phyloP scores from a whole-genome alignment of 2,329 filamentous ascomycete genomes.

The Venturia effusa region DNA sequence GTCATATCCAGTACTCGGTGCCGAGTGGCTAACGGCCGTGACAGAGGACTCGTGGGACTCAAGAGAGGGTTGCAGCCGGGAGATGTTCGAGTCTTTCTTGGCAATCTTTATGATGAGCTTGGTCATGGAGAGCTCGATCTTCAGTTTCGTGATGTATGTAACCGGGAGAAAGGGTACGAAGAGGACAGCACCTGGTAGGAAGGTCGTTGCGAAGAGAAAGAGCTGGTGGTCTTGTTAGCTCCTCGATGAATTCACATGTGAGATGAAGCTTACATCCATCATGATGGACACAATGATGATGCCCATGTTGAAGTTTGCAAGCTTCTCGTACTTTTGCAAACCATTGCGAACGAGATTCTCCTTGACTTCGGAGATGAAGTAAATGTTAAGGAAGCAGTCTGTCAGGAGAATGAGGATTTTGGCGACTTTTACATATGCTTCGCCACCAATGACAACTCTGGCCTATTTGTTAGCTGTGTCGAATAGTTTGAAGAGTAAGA shows the following conservation, averaged over 20 bases:
- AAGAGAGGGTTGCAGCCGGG: background rate
- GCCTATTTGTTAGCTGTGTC: background rate
- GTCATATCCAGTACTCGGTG: background rate
- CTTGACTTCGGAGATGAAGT: background rate
- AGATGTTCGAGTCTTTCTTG: background rate
- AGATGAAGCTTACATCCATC: background rate
- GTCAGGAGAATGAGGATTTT: background rate
- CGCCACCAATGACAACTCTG: background rate
- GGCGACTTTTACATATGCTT: background rate
- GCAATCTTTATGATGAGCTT: conserved; percentile 2
- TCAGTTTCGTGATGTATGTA: conserved; percentile 1
- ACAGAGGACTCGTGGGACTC: background rate
- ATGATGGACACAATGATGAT: background rate
- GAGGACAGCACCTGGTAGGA: background rate
- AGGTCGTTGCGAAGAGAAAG: background rate
- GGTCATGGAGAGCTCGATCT: conserved; percentile 2
- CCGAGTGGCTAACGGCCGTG: background rate
- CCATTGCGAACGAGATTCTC: background rate
- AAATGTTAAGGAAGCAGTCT: background rate
- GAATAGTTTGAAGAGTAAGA: background rate
- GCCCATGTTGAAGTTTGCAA: background rate
- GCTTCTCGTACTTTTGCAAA: background rate
- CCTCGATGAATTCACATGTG: too few species aligned
- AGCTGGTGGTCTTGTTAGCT: background rate
- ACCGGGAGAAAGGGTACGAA: background rate